Base-by-base conservation (phyloP, 768 basidiomycete genomes). In the Phlegmacium glaucopus region DNA sequence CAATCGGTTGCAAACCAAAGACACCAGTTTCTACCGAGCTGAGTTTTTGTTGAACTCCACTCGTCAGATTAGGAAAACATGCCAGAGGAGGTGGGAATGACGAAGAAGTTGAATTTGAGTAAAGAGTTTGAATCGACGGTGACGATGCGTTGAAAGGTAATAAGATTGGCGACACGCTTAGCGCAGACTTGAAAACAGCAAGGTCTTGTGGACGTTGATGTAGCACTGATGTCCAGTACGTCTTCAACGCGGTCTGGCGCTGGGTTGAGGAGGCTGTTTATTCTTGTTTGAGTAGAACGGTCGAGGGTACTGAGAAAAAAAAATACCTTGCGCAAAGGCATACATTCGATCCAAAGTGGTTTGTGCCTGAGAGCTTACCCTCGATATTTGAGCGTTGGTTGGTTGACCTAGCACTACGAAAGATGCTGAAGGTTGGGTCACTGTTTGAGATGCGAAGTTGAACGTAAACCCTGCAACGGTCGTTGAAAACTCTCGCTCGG, bases 21-120 rank as follows among this genome's bases (percentile, higher is more conserved):
- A 78, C 74, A 9, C 53, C 55, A 13, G 66, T 67, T 59, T 86
- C 84, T 29, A 86, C 59, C 12, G 63, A 45, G 55, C 73, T 72
- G 41, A 83, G 61, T 44, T 64, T 60, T 26, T 74, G 58, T 28
- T 72, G 51, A 50, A 77, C 72, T 10, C 64, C 49, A 10, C 62
- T 41, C 25, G 59, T 61, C 9, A 85, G 64, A 18, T 68, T 66
- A n/a, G 85, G 82, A 57, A 79, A 83, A 57, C 84, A 87, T 10
- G 75, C 70, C 1, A 82, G 58, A 0, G 84, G 80, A 9, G 80
- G 77, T 8, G 84, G 82, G 55, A 85, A 84, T 10, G 70, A 60
- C 4, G 64, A 51, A 12, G 64, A 51, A 12, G 69, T 58, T 11
- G 76, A 70, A 48, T 65, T 65, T 4, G 67, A 63, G 42, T 83